Evolutionary conservation across 2,329 filamentous ascomycete species (phyloP), one percentile per base, ranked within the genome.

Genomic region (Colletotrichum theobromicola): DNA sequence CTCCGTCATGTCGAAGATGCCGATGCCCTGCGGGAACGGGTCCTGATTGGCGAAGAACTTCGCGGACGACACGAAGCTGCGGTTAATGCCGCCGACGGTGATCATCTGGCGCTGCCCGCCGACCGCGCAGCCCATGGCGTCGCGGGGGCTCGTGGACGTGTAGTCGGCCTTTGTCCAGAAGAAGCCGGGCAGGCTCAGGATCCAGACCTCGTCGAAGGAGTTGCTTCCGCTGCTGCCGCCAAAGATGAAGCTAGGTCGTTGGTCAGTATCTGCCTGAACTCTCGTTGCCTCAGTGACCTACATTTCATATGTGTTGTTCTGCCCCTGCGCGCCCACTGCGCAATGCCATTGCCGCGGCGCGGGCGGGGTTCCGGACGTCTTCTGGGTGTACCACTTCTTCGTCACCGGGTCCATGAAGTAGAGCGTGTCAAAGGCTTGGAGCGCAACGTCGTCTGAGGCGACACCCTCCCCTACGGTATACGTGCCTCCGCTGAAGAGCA

Each of bases 151-250:
- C n/a, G 37, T 10, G 1, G 72, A 66, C 18, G 62, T 32, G 72
- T 75, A 75, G 42, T 72, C 37, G n/a, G 69, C 65, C 74, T 76
- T 69, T 6, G 18, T 73, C 77, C 77, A 78, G 32, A 70, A 42
- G 65, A 78, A 78, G 4, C 76, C 76, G 35, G 77, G 77, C 10
- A 78, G 67, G 21, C 70, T 77, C 30, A 78, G 69, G 28, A 77
- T 50, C 61, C 68, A 63, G 16, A 78, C 46, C 61, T 77, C 74
- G 32, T 71, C 72, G 50, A 65, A 76, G 3, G 63, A 55, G 28
- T 13, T 32, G 12, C 18, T 34, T 16, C 53, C 60, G 70, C 72
- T 75, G 32, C 24, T 65, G 53, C 77, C 77, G 28, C 77, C 77
- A 18, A 71, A 75, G 30, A 78, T 37, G 64, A 78, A 78, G 35